Evolutionary conservation across 805 yeast species (phyloP), one percentile per base, ranked within the genome.

Genomic region (Alloascoidea hylecoeti): DNA sequence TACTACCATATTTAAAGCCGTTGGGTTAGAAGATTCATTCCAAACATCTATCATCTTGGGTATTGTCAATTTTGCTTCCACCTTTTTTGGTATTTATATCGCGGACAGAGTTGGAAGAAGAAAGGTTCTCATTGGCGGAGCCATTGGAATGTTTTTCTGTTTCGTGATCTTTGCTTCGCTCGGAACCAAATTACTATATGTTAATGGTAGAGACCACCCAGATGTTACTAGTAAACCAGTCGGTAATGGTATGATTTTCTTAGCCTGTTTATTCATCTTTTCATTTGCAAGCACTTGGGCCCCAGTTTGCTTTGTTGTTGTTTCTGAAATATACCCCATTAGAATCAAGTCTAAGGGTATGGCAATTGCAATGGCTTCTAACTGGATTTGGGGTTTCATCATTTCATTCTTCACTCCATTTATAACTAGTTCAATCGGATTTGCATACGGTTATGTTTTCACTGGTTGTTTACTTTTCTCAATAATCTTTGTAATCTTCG

Each of bases 271-370:
- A 38, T 78, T 66, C 60, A 72, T 78, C 41, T 62, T 73, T 57
- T 73, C 65, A 55, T 78, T 78, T 51, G 86, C 88, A 2, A 65
- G 74, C 17, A 73, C 85, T n/a, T 74, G 83, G 77, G 86, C 83
- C 33, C 83, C 85, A 41, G 72, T 75, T 44, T 72, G 74, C 28
- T 78, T 68, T 59, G 75, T 75, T 36, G 66, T 78, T 43, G 72
- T 76, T 16, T 70, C 82, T 35, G 88, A 78, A 55, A 59, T 76
- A 34, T 78, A 72, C 56, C 84, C 84, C 43, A 63, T 73, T 45
- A 70, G 78, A 60, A 72, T 76, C 46, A 71, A 75, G 57, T 57
- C 72, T 23, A 71, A 70, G 56, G 70, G 72, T 37, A 48, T 52
- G 3, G 68, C 73, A 6, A 75, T 78, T 75, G 70, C 79, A 15